phyloP scores from a whole-genome alignment of 129 eudicot genomes.

The Apium graveolens region DNA sequence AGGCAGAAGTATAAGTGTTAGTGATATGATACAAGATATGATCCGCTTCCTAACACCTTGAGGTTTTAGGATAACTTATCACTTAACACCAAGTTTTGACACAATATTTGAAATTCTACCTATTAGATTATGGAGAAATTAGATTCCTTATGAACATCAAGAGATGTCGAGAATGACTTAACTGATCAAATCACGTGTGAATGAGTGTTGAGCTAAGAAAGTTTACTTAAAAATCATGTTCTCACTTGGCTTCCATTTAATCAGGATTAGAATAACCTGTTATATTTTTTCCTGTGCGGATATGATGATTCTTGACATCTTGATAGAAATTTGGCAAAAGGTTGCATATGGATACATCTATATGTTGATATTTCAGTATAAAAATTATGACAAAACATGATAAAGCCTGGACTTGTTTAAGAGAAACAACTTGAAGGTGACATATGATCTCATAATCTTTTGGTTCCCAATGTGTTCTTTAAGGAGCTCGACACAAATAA shows the following conservation, averaged over 20 bases:
- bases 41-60: too few relatives aligned
- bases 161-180: too few relatives aligned
- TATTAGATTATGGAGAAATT: too few relatives aligned
- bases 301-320: neutral
- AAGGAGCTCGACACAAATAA: neutral
- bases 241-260: neutral
- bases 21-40: too few relatives aligned
- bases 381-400: neutral
- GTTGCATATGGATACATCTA: neutral
- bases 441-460: neutral
- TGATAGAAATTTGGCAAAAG: neutral
- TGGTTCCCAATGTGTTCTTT: neutral
- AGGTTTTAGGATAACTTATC: too few relatives aligned
- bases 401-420: neutral
- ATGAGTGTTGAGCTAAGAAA: too few relatives aligned
- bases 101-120: too few relatives aligned
- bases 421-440: neutral
- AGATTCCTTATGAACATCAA: too few relatives aligned
- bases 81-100: too few relatives aligned
- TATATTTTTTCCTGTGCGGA: neutral
- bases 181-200: too few relatives aligned
- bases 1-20: too few relatives aligned
- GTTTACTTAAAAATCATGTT: neutral
- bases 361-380: neutral
- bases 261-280: neutral